Percentiles rank a stretch among this genome's conserved stretches.
Conservation (phyloP, 441 rosid genomes). For the Omphalea diandra region DNA sequence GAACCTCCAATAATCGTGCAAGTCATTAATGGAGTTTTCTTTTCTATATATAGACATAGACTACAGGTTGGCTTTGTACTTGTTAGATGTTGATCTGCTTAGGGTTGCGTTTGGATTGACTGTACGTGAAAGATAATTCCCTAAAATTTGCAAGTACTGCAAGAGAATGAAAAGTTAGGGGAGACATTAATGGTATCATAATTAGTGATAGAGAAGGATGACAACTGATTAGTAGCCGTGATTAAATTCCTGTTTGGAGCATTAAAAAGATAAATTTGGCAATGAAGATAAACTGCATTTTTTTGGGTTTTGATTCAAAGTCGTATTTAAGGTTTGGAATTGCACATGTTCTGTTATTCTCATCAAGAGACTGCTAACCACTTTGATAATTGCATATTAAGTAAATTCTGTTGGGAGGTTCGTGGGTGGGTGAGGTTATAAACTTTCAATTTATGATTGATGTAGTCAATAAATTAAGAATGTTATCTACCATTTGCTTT, state of each 20-base stretch:
- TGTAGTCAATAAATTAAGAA: constrained; percentile 9
- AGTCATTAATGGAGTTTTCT: too few relatives aligned
- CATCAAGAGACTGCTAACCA: constrained; percentile 27
- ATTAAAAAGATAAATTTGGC: constrained; percentile 4
- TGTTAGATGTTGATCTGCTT: too few relatives aligned
- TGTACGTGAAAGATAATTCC: too few relatives aligned
- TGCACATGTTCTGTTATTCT: constrained; percentile 23
- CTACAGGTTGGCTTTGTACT: too few relatives aligned
- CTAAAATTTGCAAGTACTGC: too few relatives aligned
- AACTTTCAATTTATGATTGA: constrained; percentile 24
- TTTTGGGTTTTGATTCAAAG: too few relatives aligned
- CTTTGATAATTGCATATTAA: constrained; percentile 24
- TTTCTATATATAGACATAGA: too few relatives aligned
- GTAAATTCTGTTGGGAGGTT: constrained; percentile 9
- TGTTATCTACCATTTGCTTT: neutral
- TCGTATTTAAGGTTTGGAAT: neutral
- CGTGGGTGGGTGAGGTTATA: constrained; percentile 1
- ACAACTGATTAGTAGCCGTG: constrained; percentile 17
- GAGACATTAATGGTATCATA: constrained; percentile 19
- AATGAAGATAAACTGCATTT: too few relatives aligned
- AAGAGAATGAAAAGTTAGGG: constrained; percentile 26
- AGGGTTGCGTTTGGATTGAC: too few relatives aligned
- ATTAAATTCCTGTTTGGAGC: neutral
- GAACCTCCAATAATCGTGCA: too few relatives aligned
- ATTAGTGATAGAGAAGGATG: constrained; percentile 25